Evolutionary conservation across 306 rosid genomes (phyloP), one percentile per base, ranked within the genome.

Genomic region (Prinsepia uniflora): DNA sequence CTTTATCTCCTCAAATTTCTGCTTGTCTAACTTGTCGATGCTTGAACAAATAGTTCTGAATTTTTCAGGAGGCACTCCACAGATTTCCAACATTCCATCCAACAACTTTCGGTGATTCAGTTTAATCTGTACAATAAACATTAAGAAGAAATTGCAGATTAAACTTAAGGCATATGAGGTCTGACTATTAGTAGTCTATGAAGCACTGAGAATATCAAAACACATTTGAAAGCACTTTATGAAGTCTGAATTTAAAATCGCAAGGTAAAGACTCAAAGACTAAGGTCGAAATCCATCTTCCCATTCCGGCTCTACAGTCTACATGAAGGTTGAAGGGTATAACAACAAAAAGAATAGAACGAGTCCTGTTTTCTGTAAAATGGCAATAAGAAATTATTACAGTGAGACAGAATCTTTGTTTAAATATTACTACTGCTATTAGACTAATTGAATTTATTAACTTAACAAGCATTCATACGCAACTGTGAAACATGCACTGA

Each of bases 11-110:
- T 91, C 85, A 68, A 94, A 94, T 24, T 92, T 58, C 77, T 91
- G 99, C 75, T 94, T 94, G 85, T 94, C 97, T 67, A 89, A 84
- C 77, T 94, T 91, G 87, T 94, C 99, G 49, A 94, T 87, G 75
- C 92, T 94, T 52, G 99, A 89, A 76, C 97, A 94, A 74, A 94
- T 94, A 69, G 99, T 91, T 82, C 99, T 91, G 73, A 94, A 94
- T 80, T 94, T 91, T 71, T 89, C 87, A 12, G 90, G 80, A 17
- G 92, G 99, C 59, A 94, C 97, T 63, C 99, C 96, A 82, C 97
- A 91, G 68, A 91, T 86, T 79, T 86, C 90, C 84, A 94, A 84
- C 99, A 91, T 91, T 72, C 97, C 96, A 82, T 91, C 97, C 74
- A 94, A 82, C 75, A 91, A 71, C 86, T 82, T 87, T 67, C 97